These are phyloP conservation scores for Penicillium verrucosum DNA, from an alignment of 2,329 filamentous ascomycete genomes.

Conservation along the genomic window DNA sequence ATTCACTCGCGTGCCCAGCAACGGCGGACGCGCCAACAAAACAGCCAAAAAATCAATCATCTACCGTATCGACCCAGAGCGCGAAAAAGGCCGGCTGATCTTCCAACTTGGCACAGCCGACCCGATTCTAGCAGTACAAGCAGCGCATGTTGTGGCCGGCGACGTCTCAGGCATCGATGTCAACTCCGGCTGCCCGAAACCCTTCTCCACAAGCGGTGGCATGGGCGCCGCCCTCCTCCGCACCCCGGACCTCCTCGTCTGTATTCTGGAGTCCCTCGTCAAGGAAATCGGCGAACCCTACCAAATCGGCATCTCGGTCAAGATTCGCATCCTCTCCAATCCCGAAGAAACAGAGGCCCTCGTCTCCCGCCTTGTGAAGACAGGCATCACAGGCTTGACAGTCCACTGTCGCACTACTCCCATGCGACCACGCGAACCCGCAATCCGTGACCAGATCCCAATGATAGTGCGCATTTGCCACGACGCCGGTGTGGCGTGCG, in stretches of 20 bases:
- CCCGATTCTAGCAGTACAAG: constrained; percentile 76
- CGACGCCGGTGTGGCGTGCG: constrained; percentile 80
- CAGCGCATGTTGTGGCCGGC: constrained; percentile 75
- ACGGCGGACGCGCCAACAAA: constrained; percentile 50
- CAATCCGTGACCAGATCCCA: constrained; percentile 77
- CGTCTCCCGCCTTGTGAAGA: constrained; percentile 73
- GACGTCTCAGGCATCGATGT: constrained; percentile 95
- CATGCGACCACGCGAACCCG: constrained; percentile 86
- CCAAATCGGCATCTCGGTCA: constrained; percentile 92
- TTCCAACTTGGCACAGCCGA: constrained; percentile 91
- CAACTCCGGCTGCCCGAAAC: constrained; percentile 97
- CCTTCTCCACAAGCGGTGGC: constrained; percentile 86
- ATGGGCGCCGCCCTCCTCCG: constrained; percentile 92
- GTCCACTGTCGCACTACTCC: constrained; percentile 94
- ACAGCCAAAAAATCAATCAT: constrained; percentile 64
- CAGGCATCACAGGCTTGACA: constrained; percentile 87
- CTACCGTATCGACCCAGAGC: constrained; percentile 75
- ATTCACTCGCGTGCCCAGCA: constrained; percentile 73
- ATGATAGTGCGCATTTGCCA: constrained; percentile 81
- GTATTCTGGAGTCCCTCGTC: constrained; percentile 81
- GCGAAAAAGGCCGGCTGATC: constrained; percentile 72
- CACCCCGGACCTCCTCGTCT: constrained; percentile 77
- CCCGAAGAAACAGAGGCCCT: constrained; percentile 71
- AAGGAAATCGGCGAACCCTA: constrained; percentile 71
- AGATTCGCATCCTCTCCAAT: constrained; percentile 83